Base-by-base conservation (phyloP, 2,329 filamentous ascomycete genomes). In the Cordyceps fumosorosea region DNA sequence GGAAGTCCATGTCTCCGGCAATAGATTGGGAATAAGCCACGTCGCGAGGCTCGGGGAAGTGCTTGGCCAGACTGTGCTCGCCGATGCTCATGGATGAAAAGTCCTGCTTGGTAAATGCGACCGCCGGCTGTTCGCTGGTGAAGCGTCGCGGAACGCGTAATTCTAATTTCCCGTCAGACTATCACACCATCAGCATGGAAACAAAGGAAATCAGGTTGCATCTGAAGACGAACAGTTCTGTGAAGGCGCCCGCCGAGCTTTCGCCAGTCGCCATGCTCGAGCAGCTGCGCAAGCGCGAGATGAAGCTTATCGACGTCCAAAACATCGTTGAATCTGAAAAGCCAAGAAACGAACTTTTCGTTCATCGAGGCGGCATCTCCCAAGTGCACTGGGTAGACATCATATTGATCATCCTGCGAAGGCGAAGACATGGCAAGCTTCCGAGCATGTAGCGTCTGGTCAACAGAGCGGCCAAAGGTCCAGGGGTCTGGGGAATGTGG, bases 251-350 rank as follows among this genome's bases (percentile, higher is more conserved):
- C 80, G 0, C 78, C 78, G 1, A 82, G 65, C 64, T 79, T 79
- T 32, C 72, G 73, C 80, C 79, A 82, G 34, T 76, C 76, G 0
- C 74, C 76, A 10, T 72, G 74, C 14, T 77, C 70, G 8, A 81
- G 65, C 20, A 82, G 67, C 22, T 65, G 67, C 16, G 70, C 67
- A 1, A 82, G 68, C 1, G 77, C 67, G 10, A 53, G 59, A 3
- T 70, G 67, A 2, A 82, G 70, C 50, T 70, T 77, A 0, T 75
- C 66, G 0, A 73, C 65, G 60, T 82, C 78, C 4, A 82, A 72
- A 3, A 80, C 76, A 62, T 78, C 75, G 63, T 81, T 75, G 65
- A 81, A 82, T 4, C 71, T 69, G 34, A 80, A 69, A 0, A 73
- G 73, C 69, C 69, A 74, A 24, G 66, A 67, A 1, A 77, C 34